Conservation (phyloP, 2,329 filamentous ascomycete species). For the Aurifilum marmelostoma region DNA sequence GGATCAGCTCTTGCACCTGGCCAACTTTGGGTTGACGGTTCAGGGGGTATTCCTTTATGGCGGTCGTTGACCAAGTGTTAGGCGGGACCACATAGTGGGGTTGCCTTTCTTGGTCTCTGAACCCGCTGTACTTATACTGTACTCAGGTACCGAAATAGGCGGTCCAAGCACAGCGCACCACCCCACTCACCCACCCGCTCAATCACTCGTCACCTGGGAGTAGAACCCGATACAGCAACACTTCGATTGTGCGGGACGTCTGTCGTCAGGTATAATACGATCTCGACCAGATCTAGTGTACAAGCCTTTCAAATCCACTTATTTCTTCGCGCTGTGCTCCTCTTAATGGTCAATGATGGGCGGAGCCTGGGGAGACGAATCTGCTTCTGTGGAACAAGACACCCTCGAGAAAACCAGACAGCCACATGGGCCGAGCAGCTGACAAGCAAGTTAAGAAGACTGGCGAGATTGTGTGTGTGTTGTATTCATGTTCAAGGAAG, state of each 20-base stretch:
- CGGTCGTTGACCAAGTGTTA: neutral
- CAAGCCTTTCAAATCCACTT: too few relatives aligned
- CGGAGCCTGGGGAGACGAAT: neutral
- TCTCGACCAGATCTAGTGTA: neutral
- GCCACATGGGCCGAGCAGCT: too few relatives aligned
- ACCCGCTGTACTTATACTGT: neutral
- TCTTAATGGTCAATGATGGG: neutral
- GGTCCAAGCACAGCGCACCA: too few relatives aligned
- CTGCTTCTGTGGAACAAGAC: neutral
- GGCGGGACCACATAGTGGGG: too few relatives aligned
- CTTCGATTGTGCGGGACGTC: neutral
- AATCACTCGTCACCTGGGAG: too few relatives aligned
- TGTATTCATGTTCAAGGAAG: too few relatives aligned
- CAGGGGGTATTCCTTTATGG: neutral
- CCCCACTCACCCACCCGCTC: too few relatives aligned
- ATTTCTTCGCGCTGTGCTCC: slow-evolving; percentile 14
- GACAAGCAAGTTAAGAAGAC: too few relatives aligned
- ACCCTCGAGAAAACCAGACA: neutral
- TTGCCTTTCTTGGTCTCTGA: neutral
- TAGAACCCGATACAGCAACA: too few relatives aligned
- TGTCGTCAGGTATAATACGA: neutral
- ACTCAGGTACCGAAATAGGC: too few relatives aligned
- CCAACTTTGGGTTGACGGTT: neutral
- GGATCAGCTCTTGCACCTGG: neutral
- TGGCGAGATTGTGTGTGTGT: too few relatives aligned